Evolutionary conservation across 164 flowering plant species (phyloP).

Genomic region (Stephania cephalantha): DNA sequence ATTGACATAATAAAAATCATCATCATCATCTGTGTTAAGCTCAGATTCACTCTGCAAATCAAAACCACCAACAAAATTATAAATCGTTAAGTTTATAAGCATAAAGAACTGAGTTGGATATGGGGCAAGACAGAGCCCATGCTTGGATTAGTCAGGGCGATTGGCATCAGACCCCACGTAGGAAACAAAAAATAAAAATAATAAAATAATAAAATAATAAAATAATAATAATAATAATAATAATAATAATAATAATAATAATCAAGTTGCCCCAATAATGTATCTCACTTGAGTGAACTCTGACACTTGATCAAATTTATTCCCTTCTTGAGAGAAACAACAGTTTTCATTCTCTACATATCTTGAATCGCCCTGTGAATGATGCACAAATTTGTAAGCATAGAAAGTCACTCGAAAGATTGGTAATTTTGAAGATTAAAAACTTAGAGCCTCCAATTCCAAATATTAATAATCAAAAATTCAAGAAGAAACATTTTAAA

Average conservation of each 20-base stretch:
- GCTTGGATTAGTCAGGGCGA: too few species aligned
- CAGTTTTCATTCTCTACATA: conserved; percentile 22
- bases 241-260: background rate
- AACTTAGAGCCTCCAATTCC: background rate
- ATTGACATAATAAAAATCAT: conserved; percentile 12
- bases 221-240: too few species aligned
- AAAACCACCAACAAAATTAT: conserved; percentile 4
- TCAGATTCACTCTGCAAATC: conserved; percentile 52
- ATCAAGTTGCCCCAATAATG: background rate
- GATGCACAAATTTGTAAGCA: background rate
- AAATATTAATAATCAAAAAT: too few species aligned
- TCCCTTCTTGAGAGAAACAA: conserved; percentile 23
- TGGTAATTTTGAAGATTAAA: background rate
- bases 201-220: too few species aligned
- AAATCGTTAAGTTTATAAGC: background rate
- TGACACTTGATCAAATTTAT: conserved; percentile 23
- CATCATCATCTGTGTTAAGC: conserved; percentile 28
- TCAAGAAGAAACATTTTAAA: background rate
- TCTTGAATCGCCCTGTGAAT: conserved; percentile 39
- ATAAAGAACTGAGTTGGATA: too few species aligned
- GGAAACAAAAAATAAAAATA: too few species aligned
- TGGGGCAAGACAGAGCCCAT: too few species aligned
- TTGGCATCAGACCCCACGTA: too few species aligned
- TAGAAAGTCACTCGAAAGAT: background rate
- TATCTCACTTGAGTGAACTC: conserved; percentile 32